phyloP scores from a whole-genome alignment of 163 green algal genomes.

The Scenedesmus sp. region DNA sequence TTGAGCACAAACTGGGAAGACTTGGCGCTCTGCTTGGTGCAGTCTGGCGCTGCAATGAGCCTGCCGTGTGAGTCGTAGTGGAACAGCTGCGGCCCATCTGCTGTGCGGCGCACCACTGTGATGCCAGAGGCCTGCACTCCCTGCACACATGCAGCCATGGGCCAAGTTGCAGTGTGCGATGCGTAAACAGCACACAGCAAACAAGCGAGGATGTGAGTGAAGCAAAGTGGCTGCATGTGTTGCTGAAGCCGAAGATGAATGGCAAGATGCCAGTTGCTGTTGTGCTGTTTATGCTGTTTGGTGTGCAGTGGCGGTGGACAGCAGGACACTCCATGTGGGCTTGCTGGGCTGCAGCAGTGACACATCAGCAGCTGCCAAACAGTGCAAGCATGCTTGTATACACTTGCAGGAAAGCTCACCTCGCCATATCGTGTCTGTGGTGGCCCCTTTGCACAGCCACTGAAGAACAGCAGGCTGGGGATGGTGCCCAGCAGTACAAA shows the following conservation, averaged over 20 bases:
- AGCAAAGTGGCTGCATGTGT: neutral
- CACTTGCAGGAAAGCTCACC: neutral
- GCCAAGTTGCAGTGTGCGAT: neutral
- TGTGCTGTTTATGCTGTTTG: too few species aligned
- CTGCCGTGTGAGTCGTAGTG: constrained; percentile 44
- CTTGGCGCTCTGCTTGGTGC: neutral
- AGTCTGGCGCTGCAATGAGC: constrained; percentile 46
- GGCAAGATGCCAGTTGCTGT: neutral
- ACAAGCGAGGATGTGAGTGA: neutral
- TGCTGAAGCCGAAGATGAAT: neutral
- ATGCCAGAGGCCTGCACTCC: constrained; percentile 16
- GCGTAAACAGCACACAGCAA: neutral
- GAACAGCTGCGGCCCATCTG: constrained; percentile 13
- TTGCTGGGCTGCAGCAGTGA: neutral
- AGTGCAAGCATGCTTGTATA: neutral
- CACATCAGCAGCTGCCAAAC: neutral
- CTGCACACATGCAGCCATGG: neutral
- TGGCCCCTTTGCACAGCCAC: constrained; percentile 21
- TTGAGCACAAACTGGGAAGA: neutral
- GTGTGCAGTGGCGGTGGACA: neutral
- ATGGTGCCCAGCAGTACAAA: constrained; percentile 38
- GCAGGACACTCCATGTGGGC: neutral
- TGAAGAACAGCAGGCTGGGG: constrained; percentile 42
- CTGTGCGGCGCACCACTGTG: constrained; percentile 35
- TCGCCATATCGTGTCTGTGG: neutral